These are phyloP conservation scores for Blepharisma stoltei DNA, from an alignment of 73 alveolate species.

Conservation along the genomic window DNA sequence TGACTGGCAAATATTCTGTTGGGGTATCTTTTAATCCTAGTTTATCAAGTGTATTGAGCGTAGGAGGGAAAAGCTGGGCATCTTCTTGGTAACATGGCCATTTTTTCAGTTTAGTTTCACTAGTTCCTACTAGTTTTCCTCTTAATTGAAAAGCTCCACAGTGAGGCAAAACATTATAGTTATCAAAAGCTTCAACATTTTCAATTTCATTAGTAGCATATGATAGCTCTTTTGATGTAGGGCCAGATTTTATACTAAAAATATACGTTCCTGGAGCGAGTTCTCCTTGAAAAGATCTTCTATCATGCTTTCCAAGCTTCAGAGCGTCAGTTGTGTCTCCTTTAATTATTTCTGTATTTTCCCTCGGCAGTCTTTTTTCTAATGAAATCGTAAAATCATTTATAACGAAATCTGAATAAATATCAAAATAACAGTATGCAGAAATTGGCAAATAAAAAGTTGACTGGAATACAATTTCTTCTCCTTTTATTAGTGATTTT, in stretches of 20 bases:
- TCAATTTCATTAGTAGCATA: not conserved
- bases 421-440: not conserved
- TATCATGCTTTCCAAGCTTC: constrained; percentile 5
- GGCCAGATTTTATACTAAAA: not conserved
- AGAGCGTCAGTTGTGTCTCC: not conserved
- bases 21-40: not conserved
- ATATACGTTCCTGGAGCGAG: constrained; percentile 6
- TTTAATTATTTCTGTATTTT: not conserved
- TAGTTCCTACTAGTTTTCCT: not conserved
- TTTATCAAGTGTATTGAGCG: not conserved
- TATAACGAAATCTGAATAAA: constrained; percentile 1
- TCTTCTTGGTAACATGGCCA: not conserved
- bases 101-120: not conserved
- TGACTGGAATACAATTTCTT: not conserved
- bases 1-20: not conserved
- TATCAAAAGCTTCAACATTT: not conserved
- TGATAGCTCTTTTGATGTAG: not conserved
- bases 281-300: not conserved
- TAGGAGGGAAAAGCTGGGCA: not conserved
- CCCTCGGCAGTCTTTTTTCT: not conserved
- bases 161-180: not conserved
- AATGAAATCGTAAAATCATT: not conserved
- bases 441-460: not conserved
- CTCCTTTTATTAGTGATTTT: not conserved
- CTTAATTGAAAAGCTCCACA: constrained; percentile 26